Percentiles rank a stretch among this genome's conserved stretches.
Conservation (phyloP, 2,329 filamentous ascomycete species). For the Neopestalotiopsis sp. region DNA sequence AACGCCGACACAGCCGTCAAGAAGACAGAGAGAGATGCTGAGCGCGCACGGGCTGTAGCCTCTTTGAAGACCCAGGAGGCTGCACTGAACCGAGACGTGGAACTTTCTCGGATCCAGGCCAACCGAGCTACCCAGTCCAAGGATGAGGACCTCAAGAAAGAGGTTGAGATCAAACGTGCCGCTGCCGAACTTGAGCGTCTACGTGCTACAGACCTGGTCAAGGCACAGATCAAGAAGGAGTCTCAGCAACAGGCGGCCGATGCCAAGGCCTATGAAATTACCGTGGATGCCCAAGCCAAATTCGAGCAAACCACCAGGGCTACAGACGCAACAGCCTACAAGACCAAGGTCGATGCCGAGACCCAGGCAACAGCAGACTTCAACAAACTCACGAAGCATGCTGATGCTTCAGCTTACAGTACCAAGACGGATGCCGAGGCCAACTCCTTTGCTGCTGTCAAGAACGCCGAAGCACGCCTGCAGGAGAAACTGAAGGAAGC, state of each 20-base stretch:
- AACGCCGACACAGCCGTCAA: conserved; percentile 80
- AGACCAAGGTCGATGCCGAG: conserved; percentile 52
- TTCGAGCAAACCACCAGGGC: conserved; percentile 60
- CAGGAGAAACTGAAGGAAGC: conserved; percentile 73
- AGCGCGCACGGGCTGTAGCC: conserved; percentile 80
- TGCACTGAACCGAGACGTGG: conserved; percentile 73
- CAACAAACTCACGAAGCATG: conserved; percentile 48
- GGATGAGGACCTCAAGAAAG: conserved; percentile 80
- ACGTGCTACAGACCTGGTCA: conserved; percentile 77
- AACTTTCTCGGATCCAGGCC: conserved; percentile 77
- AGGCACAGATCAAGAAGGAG: conserved; percentile 73
- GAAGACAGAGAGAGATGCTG: conserved; percentile 83
- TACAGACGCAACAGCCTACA: conserved; percentile 63
- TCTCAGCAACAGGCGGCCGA: conserved; percentile 73
- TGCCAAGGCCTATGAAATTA: conserved; percentile 66
- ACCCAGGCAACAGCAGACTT: conserved; percentile 44
- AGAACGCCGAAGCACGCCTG: conserved; percentile 59
- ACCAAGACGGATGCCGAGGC: conserved; percentile 52
- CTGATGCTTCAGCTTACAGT: conserved; percentile 53
- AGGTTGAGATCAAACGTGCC: conserved; percentile 78
- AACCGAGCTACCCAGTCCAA: conserved; percentile 73
- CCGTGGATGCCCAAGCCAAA: conserved; percentile 62
- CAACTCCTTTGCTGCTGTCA: conserved; percentile 41
- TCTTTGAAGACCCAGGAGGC: conserved; percentile 76
- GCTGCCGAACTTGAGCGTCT: conserved; percentile 81